Evolutionary conservation across 176 grass and related monocot species (phyloP), one percentile per base, ranked within the genome.

Genomic region (Leersia perrieri): DNA sequence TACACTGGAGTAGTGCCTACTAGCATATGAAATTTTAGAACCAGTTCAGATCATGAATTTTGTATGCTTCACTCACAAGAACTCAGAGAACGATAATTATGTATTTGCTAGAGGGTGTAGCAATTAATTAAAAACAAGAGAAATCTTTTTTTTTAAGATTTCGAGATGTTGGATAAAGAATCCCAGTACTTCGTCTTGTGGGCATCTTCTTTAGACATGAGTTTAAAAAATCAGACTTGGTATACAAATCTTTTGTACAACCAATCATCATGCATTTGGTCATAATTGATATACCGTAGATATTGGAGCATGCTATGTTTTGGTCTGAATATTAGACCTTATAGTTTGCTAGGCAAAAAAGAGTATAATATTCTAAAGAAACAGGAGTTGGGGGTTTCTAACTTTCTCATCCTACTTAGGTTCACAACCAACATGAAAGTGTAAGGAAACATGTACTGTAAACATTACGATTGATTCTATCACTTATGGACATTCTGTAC

Each of bases 251-350:
- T 11, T 58, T 58, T 58, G n/a, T 58, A 53, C 63, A 36, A 47
- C 66, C 11, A 81, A 81, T 35, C 55, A 34, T 49, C 38, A 27
- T 63, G 28, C 71, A 28, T 12, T 64, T 38, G 5, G 30, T 15
- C 10, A 27, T 36, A 22, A 74, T 51, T 74, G 70, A 9, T 13
- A n/a, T 28, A 74, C 39, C 47, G n/a, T 44, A 32, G 18, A 41
- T 29, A 35, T 64, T 29, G 40, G 80, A 74, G 60, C 15, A 40
- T 74, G 36, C 39, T 64, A 65, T 38, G 30, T 73, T 73, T 73
- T 49, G 79, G 33, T 49, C 13, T 15, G 53, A 82, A 63, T 33
- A 63, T 63, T 64, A 63, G 22, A 45, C 30, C 58, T 51, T 13
- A 63, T 47, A 60, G 63, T 82, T 73, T 64, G 39, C 14, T 35